Evolutionary conservation across 2,329 filamentous ascomycete genomes (phyloP).

Genomic region (Periconia sp.): DNA sequence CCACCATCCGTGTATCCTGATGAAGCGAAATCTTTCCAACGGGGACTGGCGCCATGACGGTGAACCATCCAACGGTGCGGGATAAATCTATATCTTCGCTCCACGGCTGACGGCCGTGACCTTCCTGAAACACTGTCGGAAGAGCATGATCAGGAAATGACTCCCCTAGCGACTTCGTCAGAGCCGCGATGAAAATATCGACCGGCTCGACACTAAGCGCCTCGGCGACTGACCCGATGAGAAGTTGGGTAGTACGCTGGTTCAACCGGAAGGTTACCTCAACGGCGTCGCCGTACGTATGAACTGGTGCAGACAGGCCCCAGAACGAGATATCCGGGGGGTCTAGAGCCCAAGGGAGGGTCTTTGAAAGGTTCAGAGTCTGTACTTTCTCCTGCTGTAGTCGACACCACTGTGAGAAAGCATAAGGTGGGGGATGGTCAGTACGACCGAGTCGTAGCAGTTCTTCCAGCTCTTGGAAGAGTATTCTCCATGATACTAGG

Average conservation of each 20-base stretch:
- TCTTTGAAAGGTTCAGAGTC: too few relatives aligned
- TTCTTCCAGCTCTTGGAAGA: too few relatives aligned
- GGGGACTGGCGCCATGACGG: slow-evolving; percentile 48
- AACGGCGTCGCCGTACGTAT: slow-evolving; percentile 41
- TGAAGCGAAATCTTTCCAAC: slow-evolving; percentile 48
- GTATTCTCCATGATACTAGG: too few relatives aligned
- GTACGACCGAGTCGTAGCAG: too few relatives aligned
- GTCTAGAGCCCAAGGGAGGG: too few relatives aligned
- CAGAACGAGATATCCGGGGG: slow-evolving; percentile 39
- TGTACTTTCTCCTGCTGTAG: too few relatives aligned
- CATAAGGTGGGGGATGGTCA: too few relatives aligned
- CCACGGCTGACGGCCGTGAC: slow-evolving; percentile 42
- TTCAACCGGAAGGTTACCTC: slow-evolving; percentile 35
- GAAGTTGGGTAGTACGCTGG: slow-evolving; percentile 22
- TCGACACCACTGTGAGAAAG: too few relatives aligned
- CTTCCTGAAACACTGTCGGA: slow-evolving; percentile 53
- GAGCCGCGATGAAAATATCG: slow-evolving; percentile 58
- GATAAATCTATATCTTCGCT: slow-evolving; percentile 54
- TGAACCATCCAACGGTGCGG: slow-evolving; percentile 64
- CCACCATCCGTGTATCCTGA: too few relatives aligned
- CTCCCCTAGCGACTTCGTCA: slow-evolving; percentile 59
- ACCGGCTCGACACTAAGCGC: slow-evolving; percentile 56
- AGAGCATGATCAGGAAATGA: slow-evolving; percentile 56
- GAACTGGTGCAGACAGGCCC: slow-evolving; percentile 38
- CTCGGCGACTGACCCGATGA: slow-evolving; percentile 36